phyloP scores from a whole-genome alignment of 768 basidiomycete species.

The Daedaleopsis nitida region DNA sequence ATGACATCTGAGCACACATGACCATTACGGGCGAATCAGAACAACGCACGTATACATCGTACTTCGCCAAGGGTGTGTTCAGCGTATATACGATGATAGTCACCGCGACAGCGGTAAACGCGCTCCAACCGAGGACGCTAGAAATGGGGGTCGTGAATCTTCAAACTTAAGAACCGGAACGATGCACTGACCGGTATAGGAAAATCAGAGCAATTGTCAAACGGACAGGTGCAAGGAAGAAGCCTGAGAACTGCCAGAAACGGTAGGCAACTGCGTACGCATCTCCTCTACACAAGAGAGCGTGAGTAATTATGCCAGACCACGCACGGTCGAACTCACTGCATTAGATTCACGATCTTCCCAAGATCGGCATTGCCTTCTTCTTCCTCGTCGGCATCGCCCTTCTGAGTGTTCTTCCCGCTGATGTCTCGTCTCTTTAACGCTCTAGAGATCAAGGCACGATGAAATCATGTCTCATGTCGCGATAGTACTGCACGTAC shows the following conservation, averaged over 20 bases:
- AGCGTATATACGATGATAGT: conserved; percentile 61
- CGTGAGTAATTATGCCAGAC: conserved; percentile 3
- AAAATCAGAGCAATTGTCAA: conserved; percentile 69
- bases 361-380: conserved; percentile 58
- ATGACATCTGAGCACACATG: background rate
- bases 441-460: conserved; percentile 29
- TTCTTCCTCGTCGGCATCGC: conserved; percentile 34
- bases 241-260: conserved; percentile 70
- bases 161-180: background rate
- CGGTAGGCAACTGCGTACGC: conserved; percentile 69
- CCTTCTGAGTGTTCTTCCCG: conserved; percentile 41
- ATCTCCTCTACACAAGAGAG: conserved; percentile 52
- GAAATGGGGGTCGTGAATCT: background rate
- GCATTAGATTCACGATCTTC: conserved; percentile 75
- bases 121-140: conserved; percentile 79
- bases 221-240: conserved; percentile 65
- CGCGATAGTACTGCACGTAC: conserved; percentile 1
- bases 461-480: background rate
- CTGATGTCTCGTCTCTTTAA: conserved; percentile 60
- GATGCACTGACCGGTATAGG: conserved; percentile 60
- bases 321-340: conserved; percentile 42
- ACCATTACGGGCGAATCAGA: background rate
- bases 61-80: conserved; percentile 69
- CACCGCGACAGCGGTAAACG: conserved; percentile 69
- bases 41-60: conserved; percentile 57